Conservation (phyloP, 768 basidiomycete genomes). For the Tylopilus subfusipes region DNA sequence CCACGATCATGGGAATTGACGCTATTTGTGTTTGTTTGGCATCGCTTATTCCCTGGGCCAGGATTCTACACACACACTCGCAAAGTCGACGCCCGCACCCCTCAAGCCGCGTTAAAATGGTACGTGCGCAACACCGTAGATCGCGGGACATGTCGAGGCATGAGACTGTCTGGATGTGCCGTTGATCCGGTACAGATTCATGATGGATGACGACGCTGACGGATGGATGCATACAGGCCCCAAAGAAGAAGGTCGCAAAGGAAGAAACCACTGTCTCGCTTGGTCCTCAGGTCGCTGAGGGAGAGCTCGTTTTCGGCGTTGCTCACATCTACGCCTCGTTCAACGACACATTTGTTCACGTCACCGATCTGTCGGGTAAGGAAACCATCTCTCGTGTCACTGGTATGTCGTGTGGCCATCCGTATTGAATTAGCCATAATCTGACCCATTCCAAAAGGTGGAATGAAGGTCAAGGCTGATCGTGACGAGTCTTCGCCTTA, state of each 20-base stretch:
- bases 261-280: conserved; percentile 86
- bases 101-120: conserved; percentile 36
- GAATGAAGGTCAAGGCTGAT: conserved; percentile 99
- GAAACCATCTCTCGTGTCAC: conserved; percentile 99
- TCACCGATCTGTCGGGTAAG: conserved; percentile 98
- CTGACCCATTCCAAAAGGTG: conserved; percentile 49
- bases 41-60: neutral
- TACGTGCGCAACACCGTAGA: conserved; percentile 23
- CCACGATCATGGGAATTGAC: too few species aligned
- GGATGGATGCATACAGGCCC: conserved; percentile 62
- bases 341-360: conserved; percentile 99
- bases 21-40: conserved; percentile 23
- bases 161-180: neutral
- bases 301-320: conserved; percentile 96
- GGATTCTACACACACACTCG: neutral
- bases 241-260: conserved; percentile 79
- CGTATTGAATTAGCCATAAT: neutral
- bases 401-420: conserved; percentile 46
- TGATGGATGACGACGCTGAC: conserved; percentile 54
- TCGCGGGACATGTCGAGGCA: neutral
- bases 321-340: conserved; percentile 99
- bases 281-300: conserved; percentile 94
- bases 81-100: conserved; percentile 20
- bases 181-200: neutral
- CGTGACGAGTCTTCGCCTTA: conserved; percentile 98